Base-by-base conservation (phyloP, 345 rosid species). In the Hypericum androsaemum region DNA sequence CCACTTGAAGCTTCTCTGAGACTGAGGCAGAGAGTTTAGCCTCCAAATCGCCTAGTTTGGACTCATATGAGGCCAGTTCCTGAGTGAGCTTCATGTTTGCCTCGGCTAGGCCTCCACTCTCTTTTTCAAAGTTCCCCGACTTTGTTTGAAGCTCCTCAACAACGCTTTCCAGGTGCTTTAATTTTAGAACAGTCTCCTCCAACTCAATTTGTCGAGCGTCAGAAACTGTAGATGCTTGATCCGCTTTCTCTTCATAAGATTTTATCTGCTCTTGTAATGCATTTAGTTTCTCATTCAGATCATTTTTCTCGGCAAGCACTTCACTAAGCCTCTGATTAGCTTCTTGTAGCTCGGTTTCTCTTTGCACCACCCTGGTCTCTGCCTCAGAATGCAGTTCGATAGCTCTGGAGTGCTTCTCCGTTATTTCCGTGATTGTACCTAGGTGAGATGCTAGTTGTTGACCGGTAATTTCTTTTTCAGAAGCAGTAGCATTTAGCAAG, bases 81-180 rank as follows among this genome's bases (percentile, higher is more conserved):
- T 80, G 71, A 52, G 79, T 74, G 58, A 88, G 78, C 71, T 74
- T 82, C 71, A 88, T 59, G 73, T 94, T 94, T 55, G 79, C 76
- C 73, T 73, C 88, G 1, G 96, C 92, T 57, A 94, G 67, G 22
- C 69, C 95, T 53, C 73, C 86, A 39, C 74, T 84, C 66, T 82
- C 95, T 64, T 73, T 84, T 56, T 86, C 87, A 42, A 77, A 82
- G 60, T 68, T 75, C 15, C 65, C 68, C 36, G 84, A 82, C 68
- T 73, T 84, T 49, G 60, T 65, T 45, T 71, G 68, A 43, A 82
- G 73, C 69, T 84, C 92, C 75, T 86, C 83, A 49, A 79, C 63
- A 43, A 70, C 42, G 58, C 65, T 64, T 73, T 88, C 95, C 53
- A 81, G 66, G 44, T 76, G 76, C 67, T 79, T 82, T 51, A 82